phyloP scores from a whole-genome alignment of 495 filamentous ascomycete species.

The Rhizodiscina lignyota region DNA sequence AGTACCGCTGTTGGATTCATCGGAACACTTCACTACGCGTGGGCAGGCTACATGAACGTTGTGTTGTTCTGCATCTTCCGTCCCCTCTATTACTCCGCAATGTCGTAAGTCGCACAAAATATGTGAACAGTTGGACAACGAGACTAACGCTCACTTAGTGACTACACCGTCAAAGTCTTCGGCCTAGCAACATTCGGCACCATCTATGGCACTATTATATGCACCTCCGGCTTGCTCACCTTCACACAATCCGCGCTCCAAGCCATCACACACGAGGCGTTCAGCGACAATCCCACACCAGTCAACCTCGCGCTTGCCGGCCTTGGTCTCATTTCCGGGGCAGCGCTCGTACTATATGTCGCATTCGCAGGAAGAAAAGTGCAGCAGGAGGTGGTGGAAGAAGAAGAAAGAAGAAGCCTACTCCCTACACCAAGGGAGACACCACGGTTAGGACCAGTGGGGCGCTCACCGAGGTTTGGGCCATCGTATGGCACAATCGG shows the following conservation, averaged over 20 bases:
- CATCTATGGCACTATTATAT: constrained; percentile 84
- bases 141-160: constrained; percentile 21
- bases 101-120: constrained; percentile 29
- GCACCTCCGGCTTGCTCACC: constrained; percentile 67
- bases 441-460: no score
- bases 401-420: constrained; percentile 7
- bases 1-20: constrained; percentile 65
- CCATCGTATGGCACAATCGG: no score
- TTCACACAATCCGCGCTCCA: constrained; percentile 73
- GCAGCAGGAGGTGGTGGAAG: constrained; percentile 15
- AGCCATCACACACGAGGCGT: constrained; percentile 54
- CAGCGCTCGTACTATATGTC: constrained; percentile 17
- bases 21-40: constrained; percentile 48
- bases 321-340: constrained; percentile 31
- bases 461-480: no score
- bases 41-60: constrained; percentile 63
- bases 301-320: constrained; percentile 54
- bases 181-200: constrained; percentile 87
- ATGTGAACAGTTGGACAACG: constrained; percentile 6
- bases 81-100: constrained; percentile 59
- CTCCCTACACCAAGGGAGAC: no score
- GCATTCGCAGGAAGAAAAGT: constrained; percentile 9
- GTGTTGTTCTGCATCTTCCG: constrained; percentile 62
- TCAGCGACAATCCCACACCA: constrained; percentile 54
- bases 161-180: constrained; percentile 88